Conservation (phyloP, 2,329 filamentous ascomycete genomes). For the Madurella mycetomatis region DNA sequence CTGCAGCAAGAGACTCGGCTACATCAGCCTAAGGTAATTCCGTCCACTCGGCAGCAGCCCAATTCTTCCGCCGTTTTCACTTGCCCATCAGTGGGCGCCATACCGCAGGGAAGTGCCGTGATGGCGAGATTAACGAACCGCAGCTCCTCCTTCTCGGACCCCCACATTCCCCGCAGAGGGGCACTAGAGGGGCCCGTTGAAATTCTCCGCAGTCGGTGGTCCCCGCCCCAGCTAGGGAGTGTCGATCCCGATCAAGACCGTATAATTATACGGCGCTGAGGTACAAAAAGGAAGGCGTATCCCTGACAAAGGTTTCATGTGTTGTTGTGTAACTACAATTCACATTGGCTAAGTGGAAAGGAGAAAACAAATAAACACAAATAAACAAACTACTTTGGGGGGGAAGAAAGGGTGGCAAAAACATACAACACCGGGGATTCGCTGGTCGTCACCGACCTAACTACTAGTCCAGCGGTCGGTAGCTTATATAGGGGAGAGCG, state of each 20-base stretch:
- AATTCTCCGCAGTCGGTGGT: background rate
- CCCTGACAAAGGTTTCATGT: too few relatives aligned
- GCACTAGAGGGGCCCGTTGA: background rate
- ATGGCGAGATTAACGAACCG: background rate
- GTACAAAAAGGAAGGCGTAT: too few relatives aligned
- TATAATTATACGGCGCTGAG: too few relatives aligned
- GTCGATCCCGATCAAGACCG: too few relatives aligned
- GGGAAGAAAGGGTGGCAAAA: too few relatives aligned
- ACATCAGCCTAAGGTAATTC: background rate
- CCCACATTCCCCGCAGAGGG: background rate
- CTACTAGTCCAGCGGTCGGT: background rate
- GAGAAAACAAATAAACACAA: too few relatives aligned
- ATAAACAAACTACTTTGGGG: too few relatives aligned
- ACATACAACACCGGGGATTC: too few relatives aligned
- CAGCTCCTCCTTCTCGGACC: background rate
- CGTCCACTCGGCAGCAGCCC: background rate
- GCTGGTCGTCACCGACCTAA: too few relatives aligned
- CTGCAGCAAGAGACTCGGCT: background rate
- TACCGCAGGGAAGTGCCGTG: background rate
- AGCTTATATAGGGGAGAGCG: background rate
- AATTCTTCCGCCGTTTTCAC: background rate
- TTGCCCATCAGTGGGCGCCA: background rate
- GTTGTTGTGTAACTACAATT: too few relatives aligned
- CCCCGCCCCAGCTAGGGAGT: too few relatives aligned
- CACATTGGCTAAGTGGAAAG: too few relatives aligned